phyloP scores from a whole-genome alignment of 257 asterid genomes.

The Penstemon davidsonii region DNA sequence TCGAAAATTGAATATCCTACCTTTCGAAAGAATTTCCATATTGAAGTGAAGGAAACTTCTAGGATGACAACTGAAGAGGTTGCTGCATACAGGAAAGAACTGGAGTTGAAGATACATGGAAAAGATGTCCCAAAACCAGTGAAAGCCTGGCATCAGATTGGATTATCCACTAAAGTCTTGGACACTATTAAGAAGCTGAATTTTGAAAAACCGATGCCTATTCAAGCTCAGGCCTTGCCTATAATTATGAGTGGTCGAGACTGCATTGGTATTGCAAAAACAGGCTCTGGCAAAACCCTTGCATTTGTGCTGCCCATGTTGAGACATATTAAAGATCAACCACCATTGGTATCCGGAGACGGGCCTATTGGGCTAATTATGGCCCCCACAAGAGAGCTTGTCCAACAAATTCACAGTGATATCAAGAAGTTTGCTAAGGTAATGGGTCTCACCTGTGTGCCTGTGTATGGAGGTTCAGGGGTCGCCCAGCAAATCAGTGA shows the following conservation, averaged over 20 bases:
- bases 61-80: constrained; percentile 81
- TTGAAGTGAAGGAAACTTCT: constrained; percentile 72
- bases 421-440: constrained; percentile 73
- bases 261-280: constrained; percentile 90
- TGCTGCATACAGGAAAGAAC: constrained; percentile 63
- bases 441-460: constrained; percentile 76
- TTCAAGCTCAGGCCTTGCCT: constrained; percentile 90
- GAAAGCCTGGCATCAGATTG: constrained; percentile 91
- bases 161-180: constrained; percentile 70
- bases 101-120: constrained; percentile 85
- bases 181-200: constrained; percentile 73
- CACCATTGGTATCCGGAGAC: constrained; percentile 43
- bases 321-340: constrained; percentile 52
- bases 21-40: constrained; percentile 80
- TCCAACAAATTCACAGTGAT: constrained; percentile 84
- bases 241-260: constrained; percentile 92
- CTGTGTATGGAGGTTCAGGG: constrained; percentile 93
- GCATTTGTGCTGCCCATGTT: constrained; percentile 53
- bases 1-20: constrained; percentile 72
- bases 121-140: constrained; percentile 89
- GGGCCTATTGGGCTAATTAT: constrained; percentile 78
- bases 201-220: constrained; percentile 77
- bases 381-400: constrained; percentile 97
- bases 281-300: constrained; percentile 49
- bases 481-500: constrained; percentile 94